Conservation (phyloP, 208 protist genomes). For the Crithidia thermophila region DNA sequence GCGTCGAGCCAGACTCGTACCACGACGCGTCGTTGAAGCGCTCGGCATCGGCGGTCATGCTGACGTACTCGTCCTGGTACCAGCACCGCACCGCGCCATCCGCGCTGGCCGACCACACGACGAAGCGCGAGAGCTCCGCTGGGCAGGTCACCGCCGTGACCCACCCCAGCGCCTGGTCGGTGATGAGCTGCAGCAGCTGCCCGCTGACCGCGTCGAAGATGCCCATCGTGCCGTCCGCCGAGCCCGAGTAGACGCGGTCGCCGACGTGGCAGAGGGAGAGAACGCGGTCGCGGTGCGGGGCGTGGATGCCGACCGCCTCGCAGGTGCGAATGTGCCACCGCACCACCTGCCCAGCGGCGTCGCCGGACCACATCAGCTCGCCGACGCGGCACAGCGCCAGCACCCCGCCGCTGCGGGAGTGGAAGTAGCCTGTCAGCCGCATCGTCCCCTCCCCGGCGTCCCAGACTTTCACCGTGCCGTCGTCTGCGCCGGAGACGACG, state of each 20-base stretch:
- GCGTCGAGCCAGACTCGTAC: slow-evolving; percentile 74
- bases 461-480: slow-evolving; percentile 88
- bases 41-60: slow-evolving; percentile 59
- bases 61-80: slow-evolving; percentile 85
- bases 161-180: slow-evolving; percentile 54
- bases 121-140: slow-evolving; percentile 69
- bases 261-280: slow-evolving; percentile 63
- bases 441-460: slow-evolving; percentile 66
- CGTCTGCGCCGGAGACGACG: slow-evolving; percentile 75
- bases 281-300: slow-evolving; percentile 54
- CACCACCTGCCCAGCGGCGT: slow-evolving; percentile 64
- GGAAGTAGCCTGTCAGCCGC: slow-evolving; percentile 78
- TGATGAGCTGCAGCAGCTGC: slow-evolving; percentile 55
- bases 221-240: slow-evolving; percentile 73
- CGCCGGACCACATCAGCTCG: slow-evolving; percentile 83
- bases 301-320: slow-evolving; percentile 56
- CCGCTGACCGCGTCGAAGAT: slow-evolving; percentile 55
- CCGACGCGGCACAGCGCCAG: slow-evolving; percentile 73
- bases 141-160: slow-evolving; percentile 55
- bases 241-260: slow-evolving; percentile 70
- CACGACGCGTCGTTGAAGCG: slow-evolving; percentile 72
- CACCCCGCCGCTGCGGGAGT: slow-evolving; percentile 63
- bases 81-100: slow-evolving; percentile 79
- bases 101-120: slow-evolving; percentile 79
- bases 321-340: slow-evolving; percentile 73